phyloP scores from a whole-genome alignment of 345 rosid genomes.

The Corymbia maculata region DNA sequence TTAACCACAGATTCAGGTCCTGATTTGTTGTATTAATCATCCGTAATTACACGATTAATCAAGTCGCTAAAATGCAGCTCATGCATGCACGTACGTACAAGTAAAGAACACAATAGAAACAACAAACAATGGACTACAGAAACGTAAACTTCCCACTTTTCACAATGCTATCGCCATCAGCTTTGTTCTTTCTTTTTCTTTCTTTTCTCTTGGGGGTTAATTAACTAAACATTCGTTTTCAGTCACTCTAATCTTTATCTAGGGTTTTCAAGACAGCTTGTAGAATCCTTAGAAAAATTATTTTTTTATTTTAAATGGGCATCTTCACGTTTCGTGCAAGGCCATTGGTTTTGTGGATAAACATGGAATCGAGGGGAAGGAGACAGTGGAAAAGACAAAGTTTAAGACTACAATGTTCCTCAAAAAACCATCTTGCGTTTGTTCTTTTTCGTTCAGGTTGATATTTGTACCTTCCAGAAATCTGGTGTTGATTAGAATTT shows the following conservation, averaged over 20 bases:
- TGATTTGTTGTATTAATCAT: neutral
- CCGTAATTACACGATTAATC: neutral
- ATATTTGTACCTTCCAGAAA: neutral
- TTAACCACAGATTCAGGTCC: neutral
- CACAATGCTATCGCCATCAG: neutral
- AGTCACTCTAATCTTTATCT: neutral
- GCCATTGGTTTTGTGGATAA: neutral
- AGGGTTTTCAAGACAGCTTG: neutral
- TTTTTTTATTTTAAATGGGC: neutral
- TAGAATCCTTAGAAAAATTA: neutral
- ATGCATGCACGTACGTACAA: neutral
- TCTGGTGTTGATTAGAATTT: neutral
- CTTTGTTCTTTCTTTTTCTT: neutral
- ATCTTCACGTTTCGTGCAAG: neutral
- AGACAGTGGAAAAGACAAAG: neutral
- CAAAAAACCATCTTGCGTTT: neutral
- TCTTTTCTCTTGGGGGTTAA: neutral
- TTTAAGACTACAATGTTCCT: neutral
- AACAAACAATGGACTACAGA: neutral
- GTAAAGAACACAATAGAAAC: neutral
- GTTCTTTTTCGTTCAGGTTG: neutral
- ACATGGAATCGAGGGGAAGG: neutral
- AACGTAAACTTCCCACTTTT: neutral
- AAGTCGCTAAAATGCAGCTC: neutral
- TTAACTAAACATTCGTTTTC: neutral